Evolutionary conservation across 192 early-diverging fungal species (phyloP).

Genomic region (Diversispora eburnea): DNA sequence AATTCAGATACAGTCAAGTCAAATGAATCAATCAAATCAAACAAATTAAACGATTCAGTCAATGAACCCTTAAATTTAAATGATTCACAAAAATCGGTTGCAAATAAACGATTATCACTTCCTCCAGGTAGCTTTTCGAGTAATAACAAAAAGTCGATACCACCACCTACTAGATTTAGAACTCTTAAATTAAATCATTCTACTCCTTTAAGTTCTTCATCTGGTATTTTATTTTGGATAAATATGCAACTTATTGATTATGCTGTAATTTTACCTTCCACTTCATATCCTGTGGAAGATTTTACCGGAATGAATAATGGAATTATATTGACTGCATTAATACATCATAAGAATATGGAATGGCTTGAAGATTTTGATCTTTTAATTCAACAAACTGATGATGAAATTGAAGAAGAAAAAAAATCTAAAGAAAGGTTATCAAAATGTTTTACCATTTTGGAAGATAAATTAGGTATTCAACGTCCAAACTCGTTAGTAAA

Average conservation of each 20-base stretch:
- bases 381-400: not conserved
- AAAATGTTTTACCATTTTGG: conserved; percentile 13
- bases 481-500: not conserved
- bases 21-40: no score
- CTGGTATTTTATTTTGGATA: conserved; percentile 24
- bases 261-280: conserved; percentile 1
- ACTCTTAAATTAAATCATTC: conserved; percentile 18
- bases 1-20: no score
- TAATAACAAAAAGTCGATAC: not conserved
- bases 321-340: conserved; percentile 13
- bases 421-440: conserved; percentile 17
- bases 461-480: conserved; percentile 10
- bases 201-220: conserved; percentile 7
- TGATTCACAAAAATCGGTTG: not conserved
- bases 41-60: no score
- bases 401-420: not conserved
- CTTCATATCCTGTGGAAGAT: conserved; percentile 19
- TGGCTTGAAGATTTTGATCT: conserved; percentile 26
- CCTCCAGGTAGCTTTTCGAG: not conserved
- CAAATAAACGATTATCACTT: conserved; percentile 5
- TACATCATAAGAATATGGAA: conserved; percentile 21
- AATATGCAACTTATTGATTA: conserved; percentile 27
- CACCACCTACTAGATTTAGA: conserved; percentile 6
- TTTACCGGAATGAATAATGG: conserved; percentile 27
- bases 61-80: no score